Evolutionary conservation across 1,139 yeast genomes (phyloP), one percentile per base, ranked within the genome.

Genomic region (Kurtzmaniella quercitrusa): DNA sequence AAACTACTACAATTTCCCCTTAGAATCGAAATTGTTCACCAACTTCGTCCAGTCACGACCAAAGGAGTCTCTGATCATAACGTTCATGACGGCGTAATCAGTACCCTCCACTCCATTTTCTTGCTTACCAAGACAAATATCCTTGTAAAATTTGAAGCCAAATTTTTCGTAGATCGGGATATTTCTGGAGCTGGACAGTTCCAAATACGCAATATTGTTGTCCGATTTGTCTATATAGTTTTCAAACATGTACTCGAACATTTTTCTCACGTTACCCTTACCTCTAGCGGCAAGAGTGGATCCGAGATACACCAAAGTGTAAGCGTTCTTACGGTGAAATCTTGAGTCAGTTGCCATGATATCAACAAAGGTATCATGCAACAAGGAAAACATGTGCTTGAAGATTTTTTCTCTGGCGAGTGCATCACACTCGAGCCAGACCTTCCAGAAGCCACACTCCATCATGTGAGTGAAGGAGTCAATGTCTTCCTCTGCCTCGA

Each of bases 281-380:
- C 88, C 88, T 53, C 85, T 68, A 9, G 85, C 85, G 18, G 61
- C 55, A n/a, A 71, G 73, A 10, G 75, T 65, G 7, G 84, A 75
- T 2, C 86, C 88, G 39, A 82, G 62, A 54, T 82, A 82, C 33
- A 82, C 85, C 54, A 82, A 69, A 15, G 85, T 80, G 65, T 72
- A 82, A 7, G 70, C 58, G 37, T 71, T 68, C 44, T 70, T 72
- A 40, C 63, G 65, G 46, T 60, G 51, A 44, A 73, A 70, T 38
- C 74, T 52, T 8, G 60, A 47, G 51, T 71, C 75, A 27, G 54
- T 58, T 9, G 50, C 41, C 24, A 65, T 45, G 34, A 72, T 71
- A n/a, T 73, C 51, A 34, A 64, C 73, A 46, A 66, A 68, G 33
- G 77, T 70, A 45, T 76, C 78, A 51, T 79, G 82, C 49, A 82